Conservation (phyloP, 2,329 filamentous ascomycete genomes). For the Hymenoscyphus albidus region DNA sequence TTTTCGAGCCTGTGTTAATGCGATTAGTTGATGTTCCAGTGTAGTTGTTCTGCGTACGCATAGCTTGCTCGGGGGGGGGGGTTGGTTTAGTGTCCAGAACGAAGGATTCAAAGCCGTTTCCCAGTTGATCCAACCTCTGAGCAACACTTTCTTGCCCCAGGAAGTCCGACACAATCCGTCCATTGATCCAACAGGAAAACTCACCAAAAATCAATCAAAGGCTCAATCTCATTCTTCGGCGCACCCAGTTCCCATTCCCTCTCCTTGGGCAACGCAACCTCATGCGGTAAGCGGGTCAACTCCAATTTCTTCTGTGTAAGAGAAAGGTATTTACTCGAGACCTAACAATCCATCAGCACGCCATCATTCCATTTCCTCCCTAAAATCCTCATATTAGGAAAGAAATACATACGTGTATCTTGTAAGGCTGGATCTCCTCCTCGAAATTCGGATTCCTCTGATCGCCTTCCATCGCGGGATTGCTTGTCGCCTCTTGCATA, state of each 20-base stretch:
- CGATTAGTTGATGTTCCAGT: not conserved
- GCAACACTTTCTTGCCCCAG: not conserved
- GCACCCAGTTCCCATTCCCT: conserved; percentile 49
- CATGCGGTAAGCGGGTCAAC: conserved; percentile 60
- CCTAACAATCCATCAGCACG: conserved; percentile 38
- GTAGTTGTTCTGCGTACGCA: too few relatives aligned
- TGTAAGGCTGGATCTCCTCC: conserved; percentile 51
- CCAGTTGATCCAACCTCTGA: not conserved
- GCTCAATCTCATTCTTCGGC: conserved; percentile 59
- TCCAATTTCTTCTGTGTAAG: conserved; percentile 65
- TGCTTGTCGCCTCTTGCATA: too few relatives aligned
- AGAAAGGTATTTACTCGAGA: conserved; percentile 64
- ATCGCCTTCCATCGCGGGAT: too few relatives aligned
- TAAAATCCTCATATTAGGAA: not conserved
- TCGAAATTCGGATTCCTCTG: not conserved
- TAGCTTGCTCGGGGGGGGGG: too few relatives aligned
- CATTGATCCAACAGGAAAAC: conserved; percentile 22
- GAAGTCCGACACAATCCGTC: too few relatives aligned
- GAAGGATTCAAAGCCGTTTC: not conserved
- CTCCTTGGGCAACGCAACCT: conserved; percentile 46
- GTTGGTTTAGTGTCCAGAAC: not conserved
- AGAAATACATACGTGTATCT: conserved; percentile 49
- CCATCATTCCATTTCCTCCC: conserved; percentile 1
- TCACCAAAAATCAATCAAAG: conserved; percentile 62
- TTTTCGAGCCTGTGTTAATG: conserved; percentile 54